Percentiles rank a stretch among this genome's conserved stretches.
phyloP scores from a whole-genome alignment of 352 stramenopile genomes.

The Globisporangium nunn region DNA sequence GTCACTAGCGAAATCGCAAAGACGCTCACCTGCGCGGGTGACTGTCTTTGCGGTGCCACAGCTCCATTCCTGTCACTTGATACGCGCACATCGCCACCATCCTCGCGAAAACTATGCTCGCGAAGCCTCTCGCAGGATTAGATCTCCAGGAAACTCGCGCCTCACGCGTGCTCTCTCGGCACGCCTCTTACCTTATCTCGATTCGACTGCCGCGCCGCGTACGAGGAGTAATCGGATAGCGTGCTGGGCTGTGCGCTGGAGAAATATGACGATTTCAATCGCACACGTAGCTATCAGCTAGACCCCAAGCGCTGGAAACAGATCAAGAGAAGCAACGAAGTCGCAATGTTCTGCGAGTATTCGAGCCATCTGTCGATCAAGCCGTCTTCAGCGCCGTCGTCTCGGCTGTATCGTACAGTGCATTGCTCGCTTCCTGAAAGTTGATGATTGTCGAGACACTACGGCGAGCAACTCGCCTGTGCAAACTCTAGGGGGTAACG shows the following conservation, averaged over 20 bases:
- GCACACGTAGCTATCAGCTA: constrained; percentile 15
- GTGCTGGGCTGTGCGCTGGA: constrained; percentile 27
- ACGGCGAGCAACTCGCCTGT: background rate
- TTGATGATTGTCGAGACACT: background rate
- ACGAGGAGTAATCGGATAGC: constrained; percentile 18
- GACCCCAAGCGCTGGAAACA: constrained; percentile 33
- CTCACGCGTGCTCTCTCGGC: too few species aligned
- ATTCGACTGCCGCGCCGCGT: constrained; percentile 6
- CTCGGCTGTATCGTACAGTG: background rate
- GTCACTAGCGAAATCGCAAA: too few species aligned
- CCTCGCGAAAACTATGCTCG: too few species aligned
- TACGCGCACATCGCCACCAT: too few species aligned
- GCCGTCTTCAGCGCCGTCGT: background rate
- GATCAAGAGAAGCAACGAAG: constrained; percentile 24
- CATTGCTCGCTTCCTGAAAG: background rate
- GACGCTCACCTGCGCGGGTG: too few species aligned
- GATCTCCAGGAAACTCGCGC: too few species aligned
- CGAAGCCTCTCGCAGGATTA: too few species aligned
- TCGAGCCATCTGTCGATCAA: background rate
- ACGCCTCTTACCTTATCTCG: too few species aligned
- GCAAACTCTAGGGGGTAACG: background rate
- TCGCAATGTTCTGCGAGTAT: constrained; percentile 30
- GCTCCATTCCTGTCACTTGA: too few species aligned
- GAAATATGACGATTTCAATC: constrained; percentile 34
- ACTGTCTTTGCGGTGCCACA: too few species aligned